Base-by-base conservation (phyloP, 148 eudicot genomes). In the Vaccinium macrocarpon region DNA sequence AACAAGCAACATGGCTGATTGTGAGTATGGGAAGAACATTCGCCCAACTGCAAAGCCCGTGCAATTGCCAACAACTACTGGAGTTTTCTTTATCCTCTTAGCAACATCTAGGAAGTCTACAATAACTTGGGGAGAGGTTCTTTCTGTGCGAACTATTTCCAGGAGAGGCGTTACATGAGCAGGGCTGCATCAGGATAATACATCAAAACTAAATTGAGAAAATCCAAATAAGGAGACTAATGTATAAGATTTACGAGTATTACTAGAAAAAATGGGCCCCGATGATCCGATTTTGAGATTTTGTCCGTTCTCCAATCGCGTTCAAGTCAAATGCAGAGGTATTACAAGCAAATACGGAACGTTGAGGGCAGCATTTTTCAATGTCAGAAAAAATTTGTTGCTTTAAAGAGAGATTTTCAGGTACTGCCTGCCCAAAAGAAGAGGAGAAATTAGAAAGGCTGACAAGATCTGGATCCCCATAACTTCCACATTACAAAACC, bases 271-370 rank as follows among this genome's bases (percentile, higher is more conserved):
- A 85, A 71, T 85, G 82, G 66, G 82, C 77, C 29, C 87, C 87
- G 18, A 85, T 32, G 32, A 87, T 81, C 27, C 81, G 64, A 27
- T 82, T 35, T 32, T 87, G 73, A 46, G 49, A 82, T 27, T 13
- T 51, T 50, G 52, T 81, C 50, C 56, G 53, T 79, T 23, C 70
- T 48, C 97, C 97, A 79, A 95, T 91, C 70, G 91, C 87, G 82
- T 93, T 89, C 80, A 95, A 88, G 88, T 95, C 98, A 80, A 95
- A 93, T 27, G 98, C 90, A 29, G 98, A 93, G 57, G 98, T 95
- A 87, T 93, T 95, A 85, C 94, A 93, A 12, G 97, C 97, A 89
- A 95, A 91, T 50, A 95, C 88, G 90, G 97, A 95, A 85, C 91
- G 93, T 42, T 95, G 87, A 84, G 98, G 95, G 83, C 97, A 93